Evolutionary conservation across 805 yeast genomes (phyloP), one percentile per base, ranked within the genome.

Genomic region (Candida lessepsii): DNA sequence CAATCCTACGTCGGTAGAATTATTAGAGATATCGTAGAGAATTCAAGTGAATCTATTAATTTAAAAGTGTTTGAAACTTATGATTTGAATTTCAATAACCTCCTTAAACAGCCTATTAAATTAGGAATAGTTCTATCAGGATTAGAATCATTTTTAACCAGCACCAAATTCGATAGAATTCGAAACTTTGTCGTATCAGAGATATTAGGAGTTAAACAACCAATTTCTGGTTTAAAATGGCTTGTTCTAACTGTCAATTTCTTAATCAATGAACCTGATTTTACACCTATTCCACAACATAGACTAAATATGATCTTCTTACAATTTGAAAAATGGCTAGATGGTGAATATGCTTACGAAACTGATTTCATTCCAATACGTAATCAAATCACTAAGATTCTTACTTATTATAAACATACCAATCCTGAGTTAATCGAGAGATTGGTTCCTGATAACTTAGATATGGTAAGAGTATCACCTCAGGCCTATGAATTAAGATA

Each of bases 161-260:
- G 70, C 8, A 42, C 60, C 0, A 60, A 64, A 26, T 65, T 76
- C 24, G 81, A 74, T 13, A 70, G 81, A 43, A 48, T 76, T 8
- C 71, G 89, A 47, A 83, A 80, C 47, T 68, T 70, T 40, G 63
- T 76, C n/a, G 80, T 80, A 10, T 78, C 90, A 1, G 88, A 82
- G 49, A 54, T 84, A 15, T 63, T 83, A 33, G 86, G 88, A 1
- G 60, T 75, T 2, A 69, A 67, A 37, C 48, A 54, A 5, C 37
- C 58, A 0, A 34, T 52, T 2, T 54, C 54, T 2, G 83, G 83
- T 0, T 54, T 78, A 25, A 58, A 56, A 11, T 70, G 73, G 56
- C 43, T 84, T 3, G 61, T 78, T 1, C 48, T 81, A 3, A 59
- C 83, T 28, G 70, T 66, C 34, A 65, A 70, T 42, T 65, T 78